phyloP scores from a whole-genome alignment of 2,329 filamentous ascomycete species.

The Aschersonia sp. region DNA sequence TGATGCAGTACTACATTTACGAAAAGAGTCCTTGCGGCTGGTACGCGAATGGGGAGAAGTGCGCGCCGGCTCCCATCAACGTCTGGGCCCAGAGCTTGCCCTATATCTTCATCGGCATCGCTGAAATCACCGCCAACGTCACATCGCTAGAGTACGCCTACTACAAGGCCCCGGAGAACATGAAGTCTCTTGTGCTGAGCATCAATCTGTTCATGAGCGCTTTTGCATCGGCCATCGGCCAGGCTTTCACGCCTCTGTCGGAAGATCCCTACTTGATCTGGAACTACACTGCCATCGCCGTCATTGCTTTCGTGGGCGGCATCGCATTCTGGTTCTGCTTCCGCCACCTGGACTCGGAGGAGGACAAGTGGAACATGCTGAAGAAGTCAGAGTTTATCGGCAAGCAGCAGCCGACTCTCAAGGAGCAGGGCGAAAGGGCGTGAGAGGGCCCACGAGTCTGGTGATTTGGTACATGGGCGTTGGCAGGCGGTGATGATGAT shows the following conservation, averaged over 20 bases:
- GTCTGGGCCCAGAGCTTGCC: slow-evolving; percentile 44
- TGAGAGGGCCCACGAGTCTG: not conserved
- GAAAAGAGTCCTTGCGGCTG: slow-evolving; percentile 43
- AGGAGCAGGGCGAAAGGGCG: not conserved
- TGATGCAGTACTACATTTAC: slow-evolving; percentile 52
- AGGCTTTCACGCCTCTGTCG: slow-evolving; percentile 48
- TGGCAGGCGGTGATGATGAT: too few relatives aligned
- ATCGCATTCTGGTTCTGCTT: slow-evolving; percentile 55
- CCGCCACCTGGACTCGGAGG: slow-evolving; percentile 46
- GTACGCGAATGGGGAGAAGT: slow-evolving; percentile 28
- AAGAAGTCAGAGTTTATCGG: slow-evolving; percentile 28
- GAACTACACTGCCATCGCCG: slow-evolving; percentile 54
- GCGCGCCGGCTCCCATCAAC: slow-evolving; percentile 45
- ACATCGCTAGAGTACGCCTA: slow-evolving; percentile 61
- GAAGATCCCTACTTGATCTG: slow-evolving; percentile 52
- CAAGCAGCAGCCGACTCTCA: slow-evolving; percentile 17
- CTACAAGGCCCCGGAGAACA: slow-evolving; percentile 64
- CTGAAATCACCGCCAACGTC: slow-evolving; percentile 39
- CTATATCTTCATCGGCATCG: slow-evolving; percentile 34
- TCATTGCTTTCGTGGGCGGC: slow-evolving; percentile 48
- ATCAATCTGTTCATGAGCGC: slow-evolving; percentile 59
- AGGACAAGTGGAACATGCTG: slow-evolving; percentile 55
- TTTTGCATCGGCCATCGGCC: slow-evolving; percentile 53
- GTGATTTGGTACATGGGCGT: too few relatives aligned
- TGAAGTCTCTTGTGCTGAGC: slow-evolving; percentile 61